Evolutionary conservation across 2,329 filamentous ascomycete genomes (phyloP).

Genomic region (Ceratocystis cubensis): DNA sequence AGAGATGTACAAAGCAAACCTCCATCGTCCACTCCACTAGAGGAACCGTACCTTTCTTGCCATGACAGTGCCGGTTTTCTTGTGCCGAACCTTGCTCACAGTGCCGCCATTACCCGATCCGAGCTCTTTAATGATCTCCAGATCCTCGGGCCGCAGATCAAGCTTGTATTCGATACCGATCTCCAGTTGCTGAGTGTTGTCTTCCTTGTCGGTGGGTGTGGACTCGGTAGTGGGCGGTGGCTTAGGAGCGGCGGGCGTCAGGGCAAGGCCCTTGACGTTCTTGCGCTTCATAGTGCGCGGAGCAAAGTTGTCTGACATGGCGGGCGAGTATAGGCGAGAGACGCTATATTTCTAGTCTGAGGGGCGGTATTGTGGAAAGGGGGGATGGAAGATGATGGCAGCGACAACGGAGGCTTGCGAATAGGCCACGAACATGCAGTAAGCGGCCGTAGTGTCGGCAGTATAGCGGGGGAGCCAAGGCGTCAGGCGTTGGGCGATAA

Average conservation of each 20-base stretch:
- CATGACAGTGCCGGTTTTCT: constrained; percentile 91
- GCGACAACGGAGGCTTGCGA: too few relatives aligned
- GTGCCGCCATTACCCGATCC: constrained; percentile 95
- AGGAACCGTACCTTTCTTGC: constrained; percentile 68
- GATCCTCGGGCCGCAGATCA: constrained; percentile 79
- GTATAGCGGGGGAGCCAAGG: too few relatives aligned
- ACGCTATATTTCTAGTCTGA: neutral
- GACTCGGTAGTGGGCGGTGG: constrained; percentile 59
- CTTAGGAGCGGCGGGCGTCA: constrained; percentile 67
- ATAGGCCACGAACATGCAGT: too few relatives aligned
- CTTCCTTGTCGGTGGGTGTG: constrained; percentile 50
- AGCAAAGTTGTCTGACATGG: constrained; percentile 51
- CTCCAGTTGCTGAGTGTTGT: constrained; percentile 56
- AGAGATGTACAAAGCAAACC: neutral
- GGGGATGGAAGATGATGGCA: neutral
- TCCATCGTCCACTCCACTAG: neutral
- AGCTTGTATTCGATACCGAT: constrained; percentile 96
- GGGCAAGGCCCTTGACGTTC: constrained; percentile 90
- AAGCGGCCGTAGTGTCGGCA: too few relatives aligned
- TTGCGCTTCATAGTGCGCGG: constrained; percentile 91
- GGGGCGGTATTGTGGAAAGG: neutral
- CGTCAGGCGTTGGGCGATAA: too few relatives aligned
- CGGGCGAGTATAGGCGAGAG: constrained; percentile 18
- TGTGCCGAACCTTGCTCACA: constrained; percentile 94
- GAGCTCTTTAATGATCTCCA: constrained; percentile 86